Base-by-base conservation (phyloP, 768 basidiomycete species). In the Tylopilus plumbeoviolaceoides region DNA sequence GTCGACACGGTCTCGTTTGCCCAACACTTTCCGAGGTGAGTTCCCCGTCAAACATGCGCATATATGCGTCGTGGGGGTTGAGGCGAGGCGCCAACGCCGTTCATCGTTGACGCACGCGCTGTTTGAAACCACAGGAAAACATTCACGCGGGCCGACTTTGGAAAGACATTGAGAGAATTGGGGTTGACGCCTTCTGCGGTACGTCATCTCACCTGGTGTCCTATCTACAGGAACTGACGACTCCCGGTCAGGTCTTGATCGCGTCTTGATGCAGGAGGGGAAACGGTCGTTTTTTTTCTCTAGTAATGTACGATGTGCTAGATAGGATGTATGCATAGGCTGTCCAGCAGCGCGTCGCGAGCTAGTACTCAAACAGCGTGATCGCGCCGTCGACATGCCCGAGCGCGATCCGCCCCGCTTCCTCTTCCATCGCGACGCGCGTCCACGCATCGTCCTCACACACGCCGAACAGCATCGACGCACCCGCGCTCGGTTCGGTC, bases 141-240 rank as follows among this genome's bases (percentile, higher is more conserved):
- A 20, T 97, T 91, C 66, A 66, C 80, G 21, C 73, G 69, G 4
- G 71, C 76, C 7, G 94, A 98, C 61, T 88, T 93, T 64, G 78
- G 78, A n/a, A 87, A 84, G 67, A 84, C 85, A 20, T 67, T 98
- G 59, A 82, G 82, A 53, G 89, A 92, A 51, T 79, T 95, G 27
- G 94, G 91, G 5, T 73, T 98, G 55, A 94, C 92, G 18, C 94
- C 94, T 1, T 94, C 91, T 49, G 93, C 94, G 47, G 93, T 44
- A 17, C 0, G 56, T 35, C 41, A 5, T 10, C 2, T 18, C 21
- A 15, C 17, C 23, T 23, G 23, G 23, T 7, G 28, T 30, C 1
- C 8, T 10, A 30, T 30, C 28, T 30, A 30, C 28, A 40, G 0
- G 12, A 7, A 20, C 39, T 61, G 50, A 63, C 38, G 38, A 5